Percentiles rank a stretch among this genome's conserved stretches.
These are phyloP conservation scores for Phenoliferia sp. DNA, from an alignment of 1,284 basidiomycete species.

Conservation along the genomic window DNA sequence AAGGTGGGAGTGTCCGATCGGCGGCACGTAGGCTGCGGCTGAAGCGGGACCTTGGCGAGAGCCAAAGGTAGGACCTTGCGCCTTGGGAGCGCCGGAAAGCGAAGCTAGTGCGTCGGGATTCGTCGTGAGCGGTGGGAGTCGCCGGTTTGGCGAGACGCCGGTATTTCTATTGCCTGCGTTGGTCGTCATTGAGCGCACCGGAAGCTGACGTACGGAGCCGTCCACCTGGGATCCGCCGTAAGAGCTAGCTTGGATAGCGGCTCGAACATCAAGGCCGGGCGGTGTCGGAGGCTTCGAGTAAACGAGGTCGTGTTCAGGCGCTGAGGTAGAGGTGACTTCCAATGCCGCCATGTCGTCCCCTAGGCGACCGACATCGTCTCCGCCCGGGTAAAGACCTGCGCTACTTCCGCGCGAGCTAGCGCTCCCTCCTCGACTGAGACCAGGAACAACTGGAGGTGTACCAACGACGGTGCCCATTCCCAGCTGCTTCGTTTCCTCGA, in stretches of 20 bases:
- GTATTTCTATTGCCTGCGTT: too few relatives aligned
- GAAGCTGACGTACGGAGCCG: not conserved
- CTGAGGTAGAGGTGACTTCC: not conserved
- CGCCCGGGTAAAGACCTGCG: not conserved
- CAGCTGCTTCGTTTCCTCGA: slow-evolving; percentile 30
- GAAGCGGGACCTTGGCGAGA: slow-evolving; percentile 46
- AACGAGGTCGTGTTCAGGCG: not conserved
- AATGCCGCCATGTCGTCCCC: slow-evolving; percentile 6
- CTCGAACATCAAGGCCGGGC: not conserved
- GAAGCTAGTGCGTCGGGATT: slow-evolving; percentile 11
- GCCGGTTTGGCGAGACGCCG: slow-evolving; percentile 3
- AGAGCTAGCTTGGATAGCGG: not conserved
- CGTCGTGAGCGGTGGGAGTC: slow-evolving; percentile 27
- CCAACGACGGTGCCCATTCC: slow-evolving; percentile 9
- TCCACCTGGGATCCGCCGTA: not conserved
- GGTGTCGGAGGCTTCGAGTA: not conserved
- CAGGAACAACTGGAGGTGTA: not conserved
- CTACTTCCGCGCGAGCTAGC: slow-evolving; percentile 17
- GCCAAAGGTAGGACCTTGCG: not conserved
- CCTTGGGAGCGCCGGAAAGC: not conserved
- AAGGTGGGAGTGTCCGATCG: slow-evolving; percentile 49
- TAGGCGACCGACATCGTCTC: too few relatives aligned
- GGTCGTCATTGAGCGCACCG: not conserved
- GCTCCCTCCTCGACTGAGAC: slow-evolving; percentile 22
- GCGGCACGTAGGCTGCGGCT: slow-evolving; percentile 49